These are phyloP conservation scores for Phytophthora syringae DNA, from an alignment of 352 stramenopile species.

Conservation along the genomic window DNA sequence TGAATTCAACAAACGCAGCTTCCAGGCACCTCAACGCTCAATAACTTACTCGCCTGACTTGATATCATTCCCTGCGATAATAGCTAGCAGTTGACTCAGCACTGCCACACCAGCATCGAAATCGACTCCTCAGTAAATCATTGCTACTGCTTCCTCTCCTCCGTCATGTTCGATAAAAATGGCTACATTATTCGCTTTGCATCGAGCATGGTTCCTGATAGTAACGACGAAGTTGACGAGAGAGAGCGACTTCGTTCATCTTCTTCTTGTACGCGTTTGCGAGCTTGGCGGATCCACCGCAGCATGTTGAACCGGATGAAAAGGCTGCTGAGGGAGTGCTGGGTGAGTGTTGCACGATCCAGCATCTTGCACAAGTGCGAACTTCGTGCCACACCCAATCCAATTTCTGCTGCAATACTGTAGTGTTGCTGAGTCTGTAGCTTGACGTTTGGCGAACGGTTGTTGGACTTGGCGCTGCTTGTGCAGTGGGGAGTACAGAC, in stretches of 20 bases:
- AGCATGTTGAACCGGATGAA: conserved; percentile 68
- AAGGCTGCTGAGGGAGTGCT: conserved; percentile 69
- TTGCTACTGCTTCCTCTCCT: no score
- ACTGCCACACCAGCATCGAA: no score
- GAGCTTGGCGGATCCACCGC: conserved; percentile 59
- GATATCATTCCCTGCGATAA: no score
- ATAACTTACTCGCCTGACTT: no score
- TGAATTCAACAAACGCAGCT: no score
- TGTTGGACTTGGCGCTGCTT: conserved; percentile 24
- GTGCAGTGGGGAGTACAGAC: conserved; percentile 20
- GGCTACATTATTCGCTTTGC: conserved; percentile 16
- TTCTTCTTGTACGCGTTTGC: conserved; percentile 46
- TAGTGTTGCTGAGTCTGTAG: conserved; percentile 16
- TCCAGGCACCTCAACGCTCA: no score
- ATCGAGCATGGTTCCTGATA: conserved; percentile 16
- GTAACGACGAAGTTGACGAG: neutral
- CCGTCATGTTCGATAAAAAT: conserved; percentile 12
- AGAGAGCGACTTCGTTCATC: conserved; percentile 22
- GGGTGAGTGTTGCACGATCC: conserved; percentile 69
- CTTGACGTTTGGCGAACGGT: conserved; percentile 23
- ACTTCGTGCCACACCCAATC: conserved; percentile 64
- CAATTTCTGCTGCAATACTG: conserved; percentile 33
- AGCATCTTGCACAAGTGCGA: conserved; percentile 67
- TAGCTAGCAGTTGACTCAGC: no score
- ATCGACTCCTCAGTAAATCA: no score